phyloP scores from a whole-genome alignment of 306 rosid species.

The Vicia faba region DNA sequence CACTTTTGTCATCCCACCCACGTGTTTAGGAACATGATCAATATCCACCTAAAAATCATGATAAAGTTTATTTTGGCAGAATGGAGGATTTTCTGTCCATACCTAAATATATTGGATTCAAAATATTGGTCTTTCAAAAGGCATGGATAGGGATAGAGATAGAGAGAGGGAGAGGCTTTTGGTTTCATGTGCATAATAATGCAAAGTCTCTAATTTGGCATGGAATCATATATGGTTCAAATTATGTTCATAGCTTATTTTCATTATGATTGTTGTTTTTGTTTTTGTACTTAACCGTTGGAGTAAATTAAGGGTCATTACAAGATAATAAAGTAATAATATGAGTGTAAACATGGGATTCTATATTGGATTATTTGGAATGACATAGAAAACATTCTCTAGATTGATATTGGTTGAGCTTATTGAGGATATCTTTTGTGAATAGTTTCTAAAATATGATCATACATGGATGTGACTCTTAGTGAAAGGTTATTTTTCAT shows the following conservation, averaged over 20 bases:
- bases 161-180: background rate
- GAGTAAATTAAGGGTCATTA: constrained; percentile 39
- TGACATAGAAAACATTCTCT: no score
- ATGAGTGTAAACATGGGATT: constrained; percentile 12
- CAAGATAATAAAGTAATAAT: constrained; percentile 8
- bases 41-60: constrained; percentile 2
- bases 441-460: no score
- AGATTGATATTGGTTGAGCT: no score
- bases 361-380: no score
- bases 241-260: constrained; percentile 29
- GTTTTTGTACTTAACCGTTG: constrained; percentile 30
- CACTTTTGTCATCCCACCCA: constrained; percentile 34
- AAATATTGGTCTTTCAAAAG: constrained; percentile 30
- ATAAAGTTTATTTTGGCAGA: constrained; percentile 10
- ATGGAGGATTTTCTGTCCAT: constrained; percentile 29
- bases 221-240: constrained; percentile 35
- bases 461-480: no score
- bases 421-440: no score
- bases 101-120: background rate
- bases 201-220: constrained; percentile 31
- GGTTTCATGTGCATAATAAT: constrained; percentile 43
- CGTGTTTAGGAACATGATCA: constrained; percentile 24
- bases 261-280: constrained; percentile 26
- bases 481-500: no score
- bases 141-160: background rate